phyloP scores from a whole-genome alignment of 768 basidiomycete species.

The Cubamyces lactineus region DNA sequence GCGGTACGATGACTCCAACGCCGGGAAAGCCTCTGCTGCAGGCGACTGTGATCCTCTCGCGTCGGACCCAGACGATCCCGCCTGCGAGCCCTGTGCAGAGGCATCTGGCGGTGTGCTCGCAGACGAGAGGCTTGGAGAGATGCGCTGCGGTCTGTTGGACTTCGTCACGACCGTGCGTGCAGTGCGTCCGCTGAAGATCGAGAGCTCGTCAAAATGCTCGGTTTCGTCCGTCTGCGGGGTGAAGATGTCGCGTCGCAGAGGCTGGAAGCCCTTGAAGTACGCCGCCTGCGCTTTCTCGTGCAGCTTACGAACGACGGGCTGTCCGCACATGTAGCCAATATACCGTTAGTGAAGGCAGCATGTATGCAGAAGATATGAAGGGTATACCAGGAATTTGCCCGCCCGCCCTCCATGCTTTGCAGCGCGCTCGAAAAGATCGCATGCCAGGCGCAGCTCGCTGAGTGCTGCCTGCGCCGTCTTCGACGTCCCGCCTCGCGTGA shows the following conservation, averaged over 20 bases:
- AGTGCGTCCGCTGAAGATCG: conserved; percentile 77
- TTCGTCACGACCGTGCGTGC: conserved; percentile 59
- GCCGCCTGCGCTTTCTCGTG: conserved; percentile 61
- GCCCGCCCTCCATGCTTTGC: conserved; percentile 66
- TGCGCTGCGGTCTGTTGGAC: conserved; percentile 28
- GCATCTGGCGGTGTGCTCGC: conserved; percentile 14
- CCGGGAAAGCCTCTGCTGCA: conserved; percentile 22
- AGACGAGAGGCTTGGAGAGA: conserved; percentile 19
- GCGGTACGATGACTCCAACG: conserved; percentile 28
- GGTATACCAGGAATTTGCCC: conserved; percentile 66
- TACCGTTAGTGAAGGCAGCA: background rate
- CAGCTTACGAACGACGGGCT: conserved; percentile 71
- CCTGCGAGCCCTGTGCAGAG: conserved; percentile 7
- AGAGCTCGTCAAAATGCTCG: conserved; percentile 66
- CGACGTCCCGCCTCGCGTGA: conserved; percentile 63
- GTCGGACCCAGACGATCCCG: conserved; percentile 7
- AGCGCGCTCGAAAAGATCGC: conserved; percentile 68
- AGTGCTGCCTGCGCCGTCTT: conserved; percentile 75
- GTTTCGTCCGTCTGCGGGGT: conserved; percentile 44
- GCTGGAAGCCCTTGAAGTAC: conserved; percentile 49
- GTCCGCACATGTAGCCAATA: background rate
- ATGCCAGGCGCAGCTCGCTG: conserved; percentile 62
- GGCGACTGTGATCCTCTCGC: conserved; percentile 17
- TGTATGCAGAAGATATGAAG: background rate
- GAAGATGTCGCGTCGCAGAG: conserved; percentile 61